Conservation (phyloP, 176 grass and related monocot genomes). For the Cocos nucifera region DNA sequence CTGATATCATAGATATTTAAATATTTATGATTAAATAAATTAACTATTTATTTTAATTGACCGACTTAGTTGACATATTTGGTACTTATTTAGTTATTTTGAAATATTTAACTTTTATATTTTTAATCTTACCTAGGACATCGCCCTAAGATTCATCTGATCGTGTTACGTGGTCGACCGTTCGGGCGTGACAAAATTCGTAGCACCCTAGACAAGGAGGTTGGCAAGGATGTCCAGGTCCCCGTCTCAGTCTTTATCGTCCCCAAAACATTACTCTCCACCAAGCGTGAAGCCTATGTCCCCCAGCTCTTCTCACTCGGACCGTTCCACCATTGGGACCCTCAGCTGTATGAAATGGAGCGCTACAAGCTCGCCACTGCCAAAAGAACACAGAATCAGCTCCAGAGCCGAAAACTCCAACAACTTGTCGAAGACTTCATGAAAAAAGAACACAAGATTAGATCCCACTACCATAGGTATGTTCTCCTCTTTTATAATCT, state of each 20-base stretch:
- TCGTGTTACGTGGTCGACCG: no score
- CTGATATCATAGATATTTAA: no score
- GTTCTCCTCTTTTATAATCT: no score
- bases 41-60: no score
- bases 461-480: constrained; percentile 17
- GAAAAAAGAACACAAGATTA: constrained; percentile 3
- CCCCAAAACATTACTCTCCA: constrained; percentile 1
- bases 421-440: not conserved
- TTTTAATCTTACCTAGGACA: no score
- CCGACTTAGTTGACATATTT: no score
- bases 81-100: no score
- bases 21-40: no score
- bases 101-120: no score
- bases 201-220: not conserved
- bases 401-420: not conserved
- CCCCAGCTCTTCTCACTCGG: constrained; percentile 16
- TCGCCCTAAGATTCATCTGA: no score
- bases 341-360: constrained; percentile 19
- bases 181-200: no score
- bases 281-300: constrained; percentile 10
- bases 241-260: constrained; percentile 4
- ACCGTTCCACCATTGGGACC: constrained; percentile 16
- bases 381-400: constrained; percentile 2
- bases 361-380: constrained; percentile 18
- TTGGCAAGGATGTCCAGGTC: not conserved